Evolutionary conservation across 805 yeast species (phyloP), one percentile per base, ranked within the genome.

Genomic region (Candida pseudoglaebosa): DNA sequence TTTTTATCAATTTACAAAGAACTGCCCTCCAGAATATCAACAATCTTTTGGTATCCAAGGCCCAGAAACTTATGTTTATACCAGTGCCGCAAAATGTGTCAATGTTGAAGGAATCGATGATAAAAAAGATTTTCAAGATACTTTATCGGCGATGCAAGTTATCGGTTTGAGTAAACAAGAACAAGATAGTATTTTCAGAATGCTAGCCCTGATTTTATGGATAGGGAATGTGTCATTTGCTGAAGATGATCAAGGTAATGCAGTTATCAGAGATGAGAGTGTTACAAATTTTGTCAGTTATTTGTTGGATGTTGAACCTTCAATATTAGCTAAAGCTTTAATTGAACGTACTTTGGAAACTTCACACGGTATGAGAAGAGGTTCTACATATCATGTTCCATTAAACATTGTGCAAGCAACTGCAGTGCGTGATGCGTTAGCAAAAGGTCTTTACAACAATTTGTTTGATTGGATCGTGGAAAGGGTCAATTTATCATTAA

Each of bases 241-340:
- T 2, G 97, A 91, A 62, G 84, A 88, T 55, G 93, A 80, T 24
- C 87, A 80, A 46, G 96, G 96, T 10, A 85, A 86, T 53, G 84
- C 97, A 0, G 71, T 75, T 30, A 75, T 93, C 17, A 73, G 86
- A 34, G 99, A 93, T 56, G 73, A 81, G 2, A 82, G 91, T 9
- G 97, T 93, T n/a, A 85, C 96, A 3, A 85, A 86, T 52, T 93
- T 91, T 61, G 95, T 90, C 34, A 98, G 96, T 1, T 93, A 93
- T 57, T 65, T 93, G 39, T 67, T 93, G 47, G 89, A 89, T 46
- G 95, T 91, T 8, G 82, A 83, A 50, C 73, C 84, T 2, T 76
- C 75, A 24, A 60, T 78, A 1, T 70, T 93, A 49, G 75, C 72
- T 37, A 81, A 78, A 48, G 73, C 95, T 0, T 57, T 93, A 14